Conservation (phyloP, 2,329 filamentous ascomycete genomes). For the Fusarium chaquense region DNA sequence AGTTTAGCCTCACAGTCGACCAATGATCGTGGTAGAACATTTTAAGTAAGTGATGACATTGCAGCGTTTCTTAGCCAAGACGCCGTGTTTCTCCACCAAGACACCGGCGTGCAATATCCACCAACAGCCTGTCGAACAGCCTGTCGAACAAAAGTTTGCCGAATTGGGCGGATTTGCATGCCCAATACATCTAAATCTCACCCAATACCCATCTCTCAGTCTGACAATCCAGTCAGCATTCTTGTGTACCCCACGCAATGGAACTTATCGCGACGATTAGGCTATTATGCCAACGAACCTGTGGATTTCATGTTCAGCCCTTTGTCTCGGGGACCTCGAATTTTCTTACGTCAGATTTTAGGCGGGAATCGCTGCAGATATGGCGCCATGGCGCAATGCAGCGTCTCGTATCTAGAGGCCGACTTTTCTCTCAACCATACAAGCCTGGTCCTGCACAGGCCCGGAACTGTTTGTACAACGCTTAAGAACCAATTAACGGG, state of each 20-base stretch:
- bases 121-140: not conserved
- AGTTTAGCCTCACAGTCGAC: not conserved
- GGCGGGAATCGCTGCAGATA: too few relatives aligned
- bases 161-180: not conserved
- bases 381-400: not conserved
- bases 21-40: not conserved
- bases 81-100: constrained; percentile 13
- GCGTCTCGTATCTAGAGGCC: constrained; percentile 1
- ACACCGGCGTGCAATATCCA: not conserved
- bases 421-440: not conserved
- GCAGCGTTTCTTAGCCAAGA: not conserved
- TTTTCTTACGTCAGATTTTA: constrained; percentile 18
- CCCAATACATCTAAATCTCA: not conserved
- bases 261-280: not conserved
- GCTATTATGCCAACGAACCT: not conserved
- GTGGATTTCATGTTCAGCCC: not conserved
- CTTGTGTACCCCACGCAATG: not conserved
- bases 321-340: not conserved
- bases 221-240: not conserved
- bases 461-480: not conserved
- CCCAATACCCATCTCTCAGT: not conserved
- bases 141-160: not conserved
- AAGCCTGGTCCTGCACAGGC: too few relatives aligned
- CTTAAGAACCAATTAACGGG: not conserved
- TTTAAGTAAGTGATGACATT: constrained; percentile 14